Percentiles rank a stretch among this genome's conserved stretches.
These are phyloP conservation scores for Blastobotrys mokoenaii DNA, from an alignment of 805 yeast genomes.

Conservation along the genomic window DNA sequence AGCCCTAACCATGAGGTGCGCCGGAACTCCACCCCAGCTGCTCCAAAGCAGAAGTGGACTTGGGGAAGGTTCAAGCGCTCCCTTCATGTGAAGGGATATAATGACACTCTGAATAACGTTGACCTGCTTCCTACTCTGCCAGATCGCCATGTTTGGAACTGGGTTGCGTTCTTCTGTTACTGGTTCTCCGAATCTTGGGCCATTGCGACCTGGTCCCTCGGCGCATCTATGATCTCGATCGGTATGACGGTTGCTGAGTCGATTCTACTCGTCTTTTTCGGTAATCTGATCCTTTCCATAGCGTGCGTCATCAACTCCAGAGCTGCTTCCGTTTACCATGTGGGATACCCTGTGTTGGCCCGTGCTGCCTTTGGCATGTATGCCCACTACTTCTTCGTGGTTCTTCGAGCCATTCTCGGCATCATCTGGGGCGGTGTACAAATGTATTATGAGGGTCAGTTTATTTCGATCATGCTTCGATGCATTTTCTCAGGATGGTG, in stretches of 20 bases:
- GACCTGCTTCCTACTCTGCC: conserved; percentile 15
- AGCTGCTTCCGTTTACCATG: conserved; percentile 17
- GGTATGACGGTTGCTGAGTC: conserved; percentile 15
- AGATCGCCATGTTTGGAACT: conserved; percentile 13
- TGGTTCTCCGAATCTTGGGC: conserved; percentile 16
- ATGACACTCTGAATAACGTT: conserved; percentile 5
- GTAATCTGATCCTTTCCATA: conserved; percentile 11
- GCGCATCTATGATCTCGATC: conserved; percentile 11
- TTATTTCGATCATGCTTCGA: conserved; percentile 11
- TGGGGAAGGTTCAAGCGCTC: background rate
- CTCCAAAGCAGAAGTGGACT: too few species aligned
- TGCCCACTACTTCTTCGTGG: conserved; percentile 13
- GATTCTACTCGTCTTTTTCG: conserved; percentile 9
- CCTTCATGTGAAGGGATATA: conserved; percentile 1
- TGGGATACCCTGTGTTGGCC: conserved; percentile 21
- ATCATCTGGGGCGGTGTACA: conserved; percentile 18
- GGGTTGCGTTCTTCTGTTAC: conserved; percentile 12
- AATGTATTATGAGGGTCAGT: conserved; percentile 14
- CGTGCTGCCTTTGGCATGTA: conserved; percentile 22
- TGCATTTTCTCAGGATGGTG: conserved; percentile 13
- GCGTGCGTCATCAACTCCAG: conserved; percentile 13
- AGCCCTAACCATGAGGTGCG: too few species aligned
- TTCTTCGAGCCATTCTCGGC: conserved; percentile 15
- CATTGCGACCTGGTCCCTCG: conserved; percentile 14
- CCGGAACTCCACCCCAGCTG: too few species aligned